These are phyloP conservation scores for Henningerozyma blattae DNA, from an alignment of 805 yeast species.

Conservation along the genomic window DNA sequence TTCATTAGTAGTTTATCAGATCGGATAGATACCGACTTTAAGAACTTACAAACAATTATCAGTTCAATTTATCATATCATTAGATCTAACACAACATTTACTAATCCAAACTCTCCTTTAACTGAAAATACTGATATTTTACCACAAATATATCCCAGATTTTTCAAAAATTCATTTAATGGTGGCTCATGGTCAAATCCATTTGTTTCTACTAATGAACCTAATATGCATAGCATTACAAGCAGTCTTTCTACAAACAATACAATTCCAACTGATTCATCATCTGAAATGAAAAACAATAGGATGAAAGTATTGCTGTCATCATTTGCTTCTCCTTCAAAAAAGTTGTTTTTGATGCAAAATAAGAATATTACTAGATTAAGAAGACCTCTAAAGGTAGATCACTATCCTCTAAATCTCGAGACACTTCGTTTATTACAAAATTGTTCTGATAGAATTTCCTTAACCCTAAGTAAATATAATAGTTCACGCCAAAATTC, in stretches of 20 bases:
- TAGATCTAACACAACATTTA: background rate
- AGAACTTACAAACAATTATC: background rate
- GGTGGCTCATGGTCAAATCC: slow-evolving; percentile 76
- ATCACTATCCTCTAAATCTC: background rate
- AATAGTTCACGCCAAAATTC: too few relatives aligned
- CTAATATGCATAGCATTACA: background rate
- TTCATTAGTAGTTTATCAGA: background rate
- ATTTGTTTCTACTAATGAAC: slow-evolving; percentile 24
- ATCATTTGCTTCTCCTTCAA: background rate
- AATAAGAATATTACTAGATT: background rate
- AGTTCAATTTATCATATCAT: background rate
- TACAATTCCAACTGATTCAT: too few relatives aligned
- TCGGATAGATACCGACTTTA: background rate
- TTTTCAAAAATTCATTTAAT: slow-evolving; percentile 50
- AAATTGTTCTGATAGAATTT: background rate
- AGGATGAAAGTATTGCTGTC: background rate
- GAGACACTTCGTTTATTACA: background rate
- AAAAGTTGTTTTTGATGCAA: background rate
- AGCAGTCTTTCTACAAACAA: background rate
- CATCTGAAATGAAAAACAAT: background rate
- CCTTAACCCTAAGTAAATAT: too few relatives aligned
- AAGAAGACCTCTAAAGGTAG: background rate
- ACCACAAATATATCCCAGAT: slow-evolving; percentile 63
- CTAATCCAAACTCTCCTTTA: background rate
- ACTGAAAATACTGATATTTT: slow-evolving; percentile 11